Base-by-base conservation (phyloP, 2,329 filamentous ascomycete species). In the Dendryphion nanum region DNA sequence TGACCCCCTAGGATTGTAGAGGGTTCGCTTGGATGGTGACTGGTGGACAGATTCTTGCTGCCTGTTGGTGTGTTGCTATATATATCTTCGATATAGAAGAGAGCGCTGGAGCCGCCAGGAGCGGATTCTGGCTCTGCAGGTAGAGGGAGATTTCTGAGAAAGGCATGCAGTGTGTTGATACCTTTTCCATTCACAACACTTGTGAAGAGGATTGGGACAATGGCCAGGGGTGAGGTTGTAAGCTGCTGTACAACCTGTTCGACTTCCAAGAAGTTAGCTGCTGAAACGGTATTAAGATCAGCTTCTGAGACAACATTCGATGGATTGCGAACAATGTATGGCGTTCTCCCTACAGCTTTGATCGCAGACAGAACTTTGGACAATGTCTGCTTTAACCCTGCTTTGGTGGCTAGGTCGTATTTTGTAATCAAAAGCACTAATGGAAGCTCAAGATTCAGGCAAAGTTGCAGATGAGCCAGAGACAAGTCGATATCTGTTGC, bases 11-110 rank as follows among this genome's bases (percentile, higher is more conserved):
- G 77, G 12, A 98, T 86, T n/a, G 81, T 45, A 44, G 48, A 42
- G 57, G 38, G 35, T 24, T 46, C 53, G 8, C 51, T 40, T 20
- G 37, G 29, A 8, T 18, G 16, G 16, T 31, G 31, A 2, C 26
- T 32, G 18, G 14, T 17, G 13, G 34, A 44, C 15, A 30, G 17
- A 10, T 38, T 36, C 20, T 51, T 49, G 2, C 40, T 35, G 1
- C 50, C 46, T 15, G 46, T 35, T 13, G 38, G 35, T 18, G 43
- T 79, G 12, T 90, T 77, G 41, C 79, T 86, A 63, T 95, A 97
- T 1, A 89, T 82, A 51, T 96, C 91, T 59, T 97, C 91, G 17
- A 97, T 79, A 57, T 96, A 86, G 56, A 97, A 97, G 2, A 96
- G 69, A 21, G 78, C 78, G 4, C 72, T 70, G 2, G 81, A 78